phyloP scores from a whole-genome alignment of 495 filamentous ascomycete genomes.

The Hapsidospora chrysogenum region DNA sequence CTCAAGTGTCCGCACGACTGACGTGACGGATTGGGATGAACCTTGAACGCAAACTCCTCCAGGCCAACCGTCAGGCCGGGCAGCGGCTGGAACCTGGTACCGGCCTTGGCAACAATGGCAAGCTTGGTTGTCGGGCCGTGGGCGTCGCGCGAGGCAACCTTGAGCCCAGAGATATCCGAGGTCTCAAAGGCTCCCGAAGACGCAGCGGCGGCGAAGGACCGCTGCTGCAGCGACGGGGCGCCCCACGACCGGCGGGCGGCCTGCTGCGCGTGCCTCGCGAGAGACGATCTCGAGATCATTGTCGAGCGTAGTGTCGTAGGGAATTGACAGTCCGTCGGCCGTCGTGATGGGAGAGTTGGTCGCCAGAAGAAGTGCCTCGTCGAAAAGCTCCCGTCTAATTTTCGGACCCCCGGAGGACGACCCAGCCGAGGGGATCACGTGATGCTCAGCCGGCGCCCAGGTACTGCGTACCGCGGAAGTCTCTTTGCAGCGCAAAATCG shows the following conservation, averaged over 20 bases:
- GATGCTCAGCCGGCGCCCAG: conserved; percentile 1
- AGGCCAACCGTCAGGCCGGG: conserved; percentile 83
- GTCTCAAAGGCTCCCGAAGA: conserved; percentile 71
- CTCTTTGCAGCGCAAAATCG: too few relatives aligned
- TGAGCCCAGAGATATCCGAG: conserved; percentile 70
- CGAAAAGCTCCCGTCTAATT: conserved; percentile 13
- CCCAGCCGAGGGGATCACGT: conserved; percentile 1
- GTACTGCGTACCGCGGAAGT: too few relatives aligned
- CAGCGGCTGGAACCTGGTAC: conserved; percentile 74
- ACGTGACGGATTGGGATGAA: conserved; percentile 18
- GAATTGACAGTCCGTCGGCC: conserved; percentile 21
- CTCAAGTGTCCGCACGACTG: conserved; percentile 21
- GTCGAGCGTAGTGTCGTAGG: conserved; percentile 34
- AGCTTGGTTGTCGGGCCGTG: conserved; percentile 76
- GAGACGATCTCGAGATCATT: conserved; percentile 74
- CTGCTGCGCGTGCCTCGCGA: conserved; percentile 62
- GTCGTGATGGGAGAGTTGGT: conserved; percentile 2
- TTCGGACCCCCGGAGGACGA: too few relatives aligned
- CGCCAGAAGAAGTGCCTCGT: conserved; percentile 5
- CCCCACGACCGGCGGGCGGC: conserved; percentile 51
- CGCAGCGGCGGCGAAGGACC: conserved; percentile 64
- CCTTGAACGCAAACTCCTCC: conserved; percentile 93
- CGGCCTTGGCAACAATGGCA: conserved; percentile 80
- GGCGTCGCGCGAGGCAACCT: conserved; percentile 77
- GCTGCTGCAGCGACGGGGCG: conserved; percentile 36